Percentiles rank a stretch among this genome's conserved stretches.
Conservation (phyloP, 768 basidiomycete species). For the Tulasnella sp. region DNA sequence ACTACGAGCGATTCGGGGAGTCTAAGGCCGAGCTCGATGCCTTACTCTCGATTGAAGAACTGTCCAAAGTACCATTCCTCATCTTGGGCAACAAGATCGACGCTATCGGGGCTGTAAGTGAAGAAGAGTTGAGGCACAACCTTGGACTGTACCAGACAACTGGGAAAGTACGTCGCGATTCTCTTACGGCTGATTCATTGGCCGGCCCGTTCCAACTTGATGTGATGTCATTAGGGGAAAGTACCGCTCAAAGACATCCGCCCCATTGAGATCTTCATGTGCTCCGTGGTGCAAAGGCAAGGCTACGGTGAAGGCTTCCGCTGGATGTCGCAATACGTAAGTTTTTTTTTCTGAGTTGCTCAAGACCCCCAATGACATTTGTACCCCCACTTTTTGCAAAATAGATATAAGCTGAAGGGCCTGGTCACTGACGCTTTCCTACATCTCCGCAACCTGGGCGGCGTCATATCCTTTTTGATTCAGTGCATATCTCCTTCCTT, state of each 20-base stretch:
- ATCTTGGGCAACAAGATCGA: conserved; percentile 99
- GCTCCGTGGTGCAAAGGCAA: conserved; percentile 97
- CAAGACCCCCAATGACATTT: conserved; percentile 18
- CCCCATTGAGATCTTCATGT: conserved; percentile 99
- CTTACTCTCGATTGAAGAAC: conserved; percentile 88
- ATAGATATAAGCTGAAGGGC: neutral
- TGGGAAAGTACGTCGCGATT: conserved; percentile 63
- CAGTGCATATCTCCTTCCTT: too few species aligned
- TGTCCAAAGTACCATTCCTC: conserved; percentile 94
- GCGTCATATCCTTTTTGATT: too few species aligned
- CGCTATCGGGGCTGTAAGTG: conserved; percentile 92
- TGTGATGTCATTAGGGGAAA: conserved; percentile 95
- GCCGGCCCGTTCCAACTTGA: too few species aligned
- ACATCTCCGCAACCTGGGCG: neutral
- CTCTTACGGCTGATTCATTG: too few species aligned
- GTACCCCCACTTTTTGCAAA: conserved; percentile 10
- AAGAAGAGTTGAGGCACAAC: conserved; percentile 92
- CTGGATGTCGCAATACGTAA: conserved; percentile 94
- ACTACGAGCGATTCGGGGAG: conserved; percentile 92
- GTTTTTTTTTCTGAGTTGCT: conserved; percentile 26
- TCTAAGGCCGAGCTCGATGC: conserved; percentile 96
- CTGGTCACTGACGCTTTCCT: neutral
- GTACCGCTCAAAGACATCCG: conserved; percentile 93
- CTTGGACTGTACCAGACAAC: conserved; percentile 98
- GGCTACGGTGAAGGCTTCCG: conserved; percentile 98